Evolutionary conservation across 2,329 filamentous ascomycete genomes (phyloP).

Genomic region (Acephala macrosclerotiorum): DNA sequence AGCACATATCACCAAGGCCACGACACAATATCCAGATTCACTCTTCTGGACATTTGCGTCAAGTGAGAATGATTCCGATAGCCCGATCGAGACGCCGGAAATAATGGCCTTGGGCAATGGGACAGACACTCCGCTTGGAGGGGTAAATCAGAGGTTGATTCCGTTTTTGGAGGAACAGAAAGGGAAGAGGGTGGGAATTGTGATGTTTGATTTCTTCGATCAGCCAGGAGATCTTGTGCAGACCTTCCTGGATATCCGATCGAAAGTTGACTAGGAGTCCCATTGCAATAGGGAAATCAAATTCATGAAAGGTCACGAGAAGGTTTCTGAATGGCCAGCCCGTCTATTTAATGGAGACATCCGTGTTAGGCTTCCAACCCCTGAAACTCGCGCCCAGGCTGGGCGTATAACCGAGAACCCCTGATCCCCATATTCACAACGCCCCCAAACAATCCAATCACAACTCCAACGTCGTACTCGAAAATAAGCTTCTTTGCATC

Average conservation of each 20-base stretch:
- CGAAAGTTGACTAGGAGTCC: background rate
- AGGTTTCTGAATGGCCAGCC: background rate
- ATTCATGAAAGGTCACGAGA: no score
- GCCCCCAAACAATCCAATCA: background rate
- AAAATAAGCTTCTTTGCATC: background rate
- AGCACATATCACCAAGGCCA: constrained; percentile 49
- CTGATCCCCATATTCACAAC: background rate
- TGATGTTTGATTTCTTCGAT: constrained; percentile 61
- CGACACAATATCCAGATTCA: constrained; percentile 43
- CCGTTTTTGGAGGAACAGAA: constrained; percentile 46
- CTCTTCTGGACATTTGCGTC: constrained; percentile 58
- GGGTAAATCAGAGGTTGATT: constrained; percentile 54
- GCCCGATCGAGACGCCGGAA: constrained; percentile 50
- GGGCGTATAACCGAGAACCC: background rate
- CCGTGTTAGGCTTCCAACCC: background rate
- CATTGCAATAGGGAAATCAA: no score
- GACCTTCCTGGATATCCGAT: constrained; percentile 43
- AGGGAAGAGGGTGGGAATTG: constrained; percentile 56
- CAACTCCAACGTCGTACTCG: background rate
- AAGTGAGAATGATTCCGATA: constrained; percentile 49
- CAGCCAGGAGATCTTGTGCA: constrained; percentile 50
- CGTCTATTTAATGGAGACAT: background rate
- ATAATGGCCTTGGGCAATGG: constrained; percentile 56
- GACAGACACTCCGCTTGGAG: constrained; percentile 47
- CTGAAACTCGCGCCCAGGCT: background rate